Evolutionary conservation across 2,329 filamentous ascomycete species (phyloP), one percentile per base, ranked within the genome.

Genomic region (Lizonia empirigonia): DNA sequence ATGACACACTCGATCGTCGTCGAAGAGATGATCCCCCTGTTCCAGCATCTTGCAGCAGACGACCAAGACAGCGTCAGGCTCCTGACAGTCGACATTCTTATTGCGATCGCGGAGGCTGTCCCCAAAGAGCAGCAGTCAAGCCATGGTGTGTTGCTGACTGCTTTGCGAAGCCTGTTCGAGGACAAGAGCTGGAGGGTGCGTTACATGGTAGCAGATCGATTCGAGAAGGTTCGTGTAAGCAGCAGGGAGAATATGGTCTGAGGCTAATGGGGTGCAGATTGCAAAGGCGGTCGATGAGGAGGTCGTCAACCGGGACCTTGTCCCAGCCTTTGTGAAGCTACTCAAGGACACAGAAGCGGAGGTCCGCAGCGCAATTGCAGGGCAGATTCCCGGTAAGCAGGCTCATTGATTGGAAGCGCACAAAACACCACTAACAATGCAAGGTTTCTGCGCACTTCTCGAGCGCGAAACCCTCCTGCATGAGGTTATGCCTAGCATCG

Each of bases 161-260:
- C 93, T 36, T 79, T 99, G 69, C 88, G 94, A 67, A 96, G 85
- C 77, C 77, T 99, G 70, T 97, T 99, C 77, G 94, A 97, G 69
- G 94, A 99, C 75, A 99, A 97, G 85, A 97, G 94, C 79, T 99
- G 94, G 94, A 87, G 94, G 70, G 94, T 99, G 54, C 86, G 94
- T 73, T 99, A 97, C 77, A 99, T 99, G 94, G 94, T 99, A 65
- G 94, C 94, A 39, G 94, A 99, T 76, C 86, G 91, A 72, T 99
- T 97, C 70, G 94, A 99, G 77, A 97, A 97, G 88, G 91, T 91
- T 50, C 16, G 66, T 58, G 22, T 9, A 36, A 12, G 15, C 19
- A n/a, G 19, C 12, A n/a, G 19, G 23, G 27, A 39, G 15, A 1
- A 19, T 13, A 19, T 26, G 7, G 27, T n/a, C 53, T 50, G 60